These are phyloP conservation scores for Nakazawaea molendinolei DNA, from an alignment of 805 yeast genomes.

Conservation along the genomic window DNA sequence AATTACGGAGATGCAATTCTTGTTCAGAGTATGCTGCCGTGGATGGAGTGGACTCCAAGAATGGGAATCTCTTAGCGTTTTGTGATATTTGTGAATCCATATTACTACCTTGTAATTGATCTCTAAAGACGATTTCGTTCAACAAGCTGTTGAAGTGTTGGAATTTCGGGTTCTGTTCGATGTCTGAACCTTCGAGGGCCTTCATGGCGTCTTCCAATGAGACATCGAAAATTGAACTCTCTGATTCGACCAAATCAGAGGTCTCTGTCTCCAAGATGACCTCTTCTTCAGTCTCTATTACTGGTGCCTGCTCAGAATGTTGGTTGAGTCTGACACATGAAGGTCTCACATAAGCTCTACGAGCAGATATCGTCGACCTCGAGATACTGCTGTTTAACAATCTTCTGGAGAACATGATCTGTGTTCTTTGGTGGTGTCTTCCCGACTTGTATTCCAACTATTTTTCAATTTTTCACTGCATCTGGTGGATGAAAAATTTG, in stretches of 20 bases:
- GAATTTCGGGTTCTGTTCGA: conserved; percentile 7
- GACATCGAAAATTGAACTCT: conserved; percentile 1
- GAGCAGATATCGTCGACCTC: too few relatives aligned
- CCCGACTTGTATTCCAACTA: too few relatives aligned
- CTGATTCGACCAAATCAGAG: not conserved
- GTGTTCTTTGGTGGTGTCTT: too few relatives aligned
- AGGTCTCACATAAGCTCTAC: not conserved
- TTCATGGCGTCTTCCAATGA: conserved; percentile 5
- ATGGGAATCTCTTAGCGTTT: conserved; percentile 41
- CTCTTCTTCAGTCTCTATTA: conserved; percentile 1
- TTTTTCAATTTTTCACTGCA: too few relatives aligned
- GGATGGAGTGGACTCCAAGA: conserved; percentile 52
- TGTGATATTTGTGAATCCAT: too few relatives aligned
- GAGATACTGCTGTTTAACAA: too few relatives aligned
- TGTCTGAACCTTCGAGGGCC: conserved; percentile 1
- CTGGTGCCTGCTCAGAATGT: not conserved
- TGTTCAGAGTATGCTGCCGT: conserved; percentile 67
- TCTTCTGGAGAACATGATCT: too few relatives aligned
- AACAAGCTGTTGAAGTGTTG: conserved; percentile 2
- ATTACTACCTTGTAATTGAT: not conserved
- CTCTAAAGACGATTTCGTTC: conserved; percentile 8
- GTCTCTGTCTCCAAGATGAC: conserved; percentile 3
- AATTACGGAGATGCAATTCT: conserved; percentile 71
- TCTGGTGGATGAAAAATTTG: too few relatives aligned
- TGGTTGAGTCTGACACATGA: not conserved